phyloP scores from a whole-genome alignment of 305 asterid species.

The Solanum hybrid region DNA sequence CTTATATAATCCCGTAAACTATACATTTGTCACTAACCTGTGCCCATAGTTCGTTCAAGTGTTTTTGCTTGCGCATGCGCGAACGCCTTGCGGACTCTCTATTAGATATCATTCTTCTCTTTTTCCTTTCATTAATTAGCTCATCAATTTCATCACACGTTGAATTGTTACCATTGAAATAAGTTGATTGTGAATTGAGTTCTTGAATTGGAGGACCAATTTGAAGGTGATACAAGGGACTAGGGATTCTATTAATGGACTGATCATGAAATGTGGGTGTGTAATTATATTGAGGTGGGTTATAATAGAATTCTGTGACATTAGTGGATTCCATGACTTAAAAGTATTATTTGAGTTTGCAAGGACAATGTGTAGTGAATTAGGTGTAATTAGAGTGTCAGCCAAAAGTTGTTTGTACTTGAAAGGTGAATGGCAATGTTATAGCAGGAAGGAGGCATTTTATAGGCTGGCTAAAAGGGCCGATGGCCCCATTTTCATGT shows the following conservation, averaged over 20 bases:
- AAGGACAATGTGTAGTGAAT: background rate
- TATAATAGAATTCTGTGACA: slow-evolving; percentile 14
- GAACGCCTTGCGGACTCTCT: slow-evolving; percentile 85
- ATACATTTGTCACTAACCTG: slow-evolving; percentile 21
- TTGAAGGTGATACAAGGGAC: slow-evolving; percentile 21
- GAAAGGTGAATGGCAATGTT: background rate
- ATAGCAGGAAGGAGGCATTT: background rate
- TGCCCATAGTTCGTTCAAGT: slow-evolving; percentile 83
- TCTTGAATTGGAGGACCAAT: slow-evolving; percentile 21
- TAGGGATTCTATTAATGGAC: slow-evolving; percentile 3
- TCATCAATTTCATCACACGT: slow-evolving; percentile 42
- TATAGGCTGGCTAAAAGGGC: slow-evolving; percentile 1
- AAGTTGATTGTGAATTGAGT: slow-evolving; percentile 17
- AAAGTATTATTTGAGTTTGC: background rate
- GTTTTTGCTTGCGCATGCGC: slow-evolving; percentile 93
- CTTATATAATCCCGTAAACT: background rate
- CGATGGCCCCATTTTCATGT: background rate
- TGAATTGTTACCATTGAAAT: slow-evolving; percentile 23
- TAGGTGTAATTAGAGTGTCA: background rate
- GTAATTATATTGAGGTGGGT: slow-evolving; percentile 9
- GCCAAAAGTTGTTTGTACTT: background rate
- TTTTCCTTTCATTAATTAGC: slow-evolving; percentile 73
- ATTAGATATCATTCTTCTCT: slow-evolving; percentile 84
- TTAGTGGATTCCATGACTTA: slow-evolving; percentile 33
- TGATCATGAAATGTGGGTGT: slow-evolving; percentile 9